A percentile compares a stretch with the other conserved stretches of the same genome.
Evolutionary conservation across 1,284 basidiomycete genomes (phyloP).

Genomic region (Porodaedalea pini): DNA sequence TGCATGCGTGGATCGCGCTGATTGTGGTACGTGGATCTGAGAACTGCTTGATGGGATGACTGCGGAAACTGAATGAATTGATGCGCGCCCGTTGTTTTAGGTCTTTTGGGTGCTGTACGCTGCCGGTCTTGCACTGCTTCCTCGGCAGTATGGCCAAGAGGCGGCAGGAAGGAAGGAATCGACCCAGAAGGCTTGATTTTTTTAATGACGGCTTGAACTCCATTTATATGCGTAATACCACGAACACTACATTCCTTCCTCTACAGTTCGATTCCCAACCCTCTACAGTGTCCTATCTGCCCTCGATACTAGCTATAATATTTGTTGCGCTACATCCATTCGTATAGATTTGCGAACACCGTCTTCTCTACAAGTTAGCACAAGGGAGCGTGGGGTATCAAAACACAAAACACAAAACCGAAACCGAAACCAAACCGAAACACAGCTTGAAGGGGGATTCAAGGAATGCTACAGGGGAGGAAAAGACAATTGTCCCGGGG

Average conservation of each 20-base stretch:
- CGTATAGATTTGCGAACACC: no score
- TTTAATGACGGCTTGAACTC: no score
- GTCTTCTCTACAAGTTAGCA: no score
- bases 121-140: constrained; percentile 40
- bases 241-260: not conserved
- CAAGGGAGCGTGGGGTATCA: no score
- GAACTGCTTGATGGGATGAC: no score
- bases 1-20: constrained; percentile 40
- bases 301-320: no score
- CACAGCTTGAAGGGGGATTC: not conserved
- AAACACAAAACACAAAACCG: not conserved
- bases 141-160: constrained; percentile 44
- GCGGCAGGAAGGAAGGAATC: constrained; percentile 12
- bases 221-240: no score
- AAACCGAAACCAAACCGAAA: not conserved
- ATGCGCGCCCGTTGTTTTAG: no score
- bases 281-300: no score
- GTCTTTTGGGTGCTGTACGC: constrained; percentile 47
- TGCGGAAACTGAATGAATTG: no score
- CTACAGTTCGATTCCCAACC: no score
- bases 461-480: not conserved
- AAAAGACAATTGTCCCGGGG: not conserved
- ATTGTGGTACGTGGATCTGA: constrained; percentile 11
- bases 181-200: constrained; percentile 5
- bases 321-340: no score